phyloP scores from a whole-genome alignment of 2,329 filamentous ascomycete species.

The Microdochium bolleyi region DNA sequence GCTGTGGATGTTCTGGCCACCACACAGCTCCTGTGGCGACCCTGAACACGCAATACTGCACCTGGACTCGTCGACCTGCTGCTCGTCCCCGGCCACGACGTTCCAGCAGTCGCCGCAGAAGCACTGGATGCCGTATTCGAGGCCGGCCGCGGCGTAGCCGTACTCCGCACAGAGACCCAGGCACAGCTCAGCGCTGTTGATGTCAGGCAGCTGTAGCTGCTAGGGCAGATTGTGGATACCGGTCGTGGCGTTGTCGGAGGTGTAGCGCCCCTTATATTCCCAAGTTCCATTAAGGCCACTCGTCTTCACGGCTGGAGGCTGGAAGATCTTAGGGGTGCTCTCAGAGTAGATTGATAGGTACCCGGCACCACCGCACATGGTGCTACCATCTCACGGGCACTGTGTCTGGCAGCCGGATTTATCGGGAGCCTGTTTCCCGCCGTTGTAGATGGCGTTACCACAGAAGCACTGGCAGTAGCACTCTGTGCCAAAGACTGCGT shows the following conservation, averaged over 20 bases:
- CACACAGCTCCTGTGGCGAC: constrained; percentile 26
- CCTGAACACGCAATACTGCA: constrained; percentile 27
- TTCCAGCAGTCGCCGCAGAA: constrained; percentile 28
- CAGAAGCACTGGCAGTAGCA: constrained; percentile 23
- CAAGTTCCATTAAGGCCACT: constrained; percentile 6
- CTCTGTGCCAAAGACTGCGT: constrained; percentile 22
- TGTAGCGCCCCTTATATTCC: constrained; percentile 14
- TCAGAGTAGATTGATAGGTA: constrained; percentile 13
- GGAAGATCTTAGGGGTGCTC: constrained; percentile 8
- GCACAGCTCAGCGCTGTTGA: constrained; percentile 30
- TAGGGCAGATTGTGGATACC: constrained; percentile 23
- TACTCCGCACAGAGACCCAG: constrained; percentile 29
- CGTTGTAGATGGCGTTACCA: constrained; percentile 12
- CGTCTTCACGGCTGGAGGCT: constrained; percentile 9
- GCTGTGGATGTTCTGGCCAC: constrained; percentile 34
- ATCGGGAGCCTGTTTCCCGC: constrained; percentile 7
- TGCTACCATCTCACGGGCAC: constrained; percentile 12
- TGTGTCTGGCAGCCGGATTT: constrained; percentile 13
- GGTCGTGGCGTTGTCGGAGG: constrained; percentile 12
- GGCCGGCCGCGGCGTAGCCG: constrained; percentile 32
- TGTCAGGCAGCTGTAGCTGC: constrained; percentile 26
- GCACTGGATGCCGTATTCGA: constrained; percentile 34
- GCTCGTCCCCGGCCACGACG: constrained; percentile 12
- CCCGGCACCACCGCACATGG: constrained; percentile 14
- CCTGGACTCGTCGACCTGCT: constrained; percentile 19